Conservation (phyloP, 1,139 yeast genomes). For the Yamadazyma spencermartinsiae region DNA sequence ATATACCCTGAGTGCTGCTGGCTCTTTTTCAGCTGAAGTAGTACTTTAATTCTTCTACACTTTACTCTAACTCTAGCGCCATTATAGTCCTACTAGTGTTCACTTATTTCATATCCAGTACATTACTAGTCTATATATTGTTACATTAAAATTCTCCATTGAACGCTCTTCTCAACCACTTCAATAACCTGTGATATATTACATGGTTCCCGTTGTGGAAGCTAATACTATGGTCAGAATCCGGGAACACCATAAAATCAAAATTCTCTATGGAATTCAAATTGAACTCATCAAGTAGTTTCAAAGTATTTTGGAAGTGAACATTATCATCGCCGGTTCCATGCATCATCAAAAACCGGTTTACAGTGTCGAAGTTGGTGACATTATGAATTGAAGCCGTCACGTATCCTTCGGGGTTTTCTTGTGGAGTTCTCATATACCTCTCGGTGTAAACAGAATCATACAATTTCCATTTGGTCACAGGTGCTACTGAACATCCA, state of each 20-base stretch:
- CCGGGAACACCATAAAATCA: slow-evolving; percentile 76
- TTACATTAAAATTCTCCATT: slow-evolving; percentile 12
- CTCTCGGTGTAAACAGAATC: slow-evolving; percentile 80
- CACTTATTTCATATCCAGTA: too few relatives aligned
- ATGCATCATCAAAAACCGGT: slow-evolving; percentile 68
- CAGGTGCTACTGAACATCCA: slow-evolving; percentile 81
- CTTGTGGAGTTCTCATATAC: slow-evolving; percentile 70
- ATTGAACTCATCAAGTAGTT: slow-evolving; percentile 62
- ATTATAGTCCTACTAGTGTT: too few relatives aligned
- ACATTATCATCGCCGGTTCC: slow-evolving; percentile 86
- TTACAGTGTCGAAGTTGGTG: slow-evolving; percentile 47
- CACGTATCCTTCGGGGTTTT: slow-evolving; percentile 57
- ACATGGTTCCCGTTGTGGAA: slow-evolving; percentile 70
- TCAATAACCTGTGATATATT: slow-evolving; percentile 62
- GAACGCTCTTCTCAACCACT: slow-evolving; percentile 48
- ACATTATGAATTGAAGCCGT: slow-evolving; percentile 54
- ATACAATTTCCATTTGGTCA: slow-evolving; percentile 73
- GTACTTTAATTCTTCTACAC: too few relatives aligned
- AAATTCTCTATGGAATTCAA: slow-evolving; percentile 62
- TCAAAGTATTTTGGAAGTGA: slow-evolving; percentile 71
- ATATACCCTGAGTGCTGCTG: not conserved
- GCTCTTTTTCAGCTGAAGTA: too few relatives aligned
- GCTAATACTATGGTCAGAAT: slow-evolving; percentile 69
- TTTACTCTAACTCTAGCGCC: too few relatives aligned
- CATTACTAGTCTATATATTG: too few relatives aligned